Base-by-base conservation (phyloP, 768 basidiomycete species). In the Leccinum fibrillosum region DNA sequence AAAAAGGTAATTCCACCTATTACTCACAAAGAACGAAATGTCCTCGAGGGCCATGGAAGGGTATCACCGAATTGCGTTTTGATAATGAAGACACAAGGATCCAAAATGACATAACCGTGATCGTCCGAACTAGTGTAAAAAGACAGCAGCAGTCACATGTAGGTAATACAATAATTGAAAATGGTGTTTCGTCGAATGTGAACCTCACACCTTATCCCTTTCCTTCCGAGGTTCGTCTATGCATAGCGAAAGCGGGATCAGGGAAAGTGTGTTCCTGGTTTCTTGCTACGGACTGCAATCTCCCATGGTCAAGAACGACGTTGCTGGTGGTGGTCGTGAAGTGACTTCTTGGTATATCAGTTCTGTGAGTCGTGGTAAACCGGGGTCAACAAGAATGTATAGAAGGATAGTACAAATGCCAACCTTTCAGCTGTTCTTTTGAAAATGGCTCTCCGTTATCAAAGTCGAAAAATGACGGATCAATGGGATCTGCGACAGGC, bases 391-490 rank as follows among this genome's bases (percentile, higher is more conserved):
- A 35, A 52, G 8, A 11, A 37, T 17, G 23, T 0, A 17, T 25
- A 50, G 8, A 0, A 21, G 11, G 49, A 12, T 50, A 11, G n/a
- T 9, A 48, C 47, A 12, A 25, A 12, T 21, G 64, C 72, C 13
- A 42, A 86, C 88, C 82, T 80, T 90, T 90, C 50, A 90, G 71
- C 56, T 83, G 78, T 62, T 89, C 88, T 65, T 87, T 90, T 17
- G 80, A 77, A 57, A 87, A 64, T 11, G 83, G 77, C 56, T 83
- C 62, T 1, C 86, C 86, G 55, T 86, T 84, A 63, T 92, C 90
- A 66, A 93, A 93, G 62, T 92, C 85, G 65, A 93, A 93, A 73
- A 92, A 92, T 1, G 82, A 82, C 0, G 91, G 86, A 53, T 90
- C 86, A 32, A 91, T 77, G 1, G 84, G 82, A 61, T 83, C 78